Base-by-base conservation (phyloP, 2,329 filamentous ascomycete genomes). In the Shiraia sp. region DNA sequence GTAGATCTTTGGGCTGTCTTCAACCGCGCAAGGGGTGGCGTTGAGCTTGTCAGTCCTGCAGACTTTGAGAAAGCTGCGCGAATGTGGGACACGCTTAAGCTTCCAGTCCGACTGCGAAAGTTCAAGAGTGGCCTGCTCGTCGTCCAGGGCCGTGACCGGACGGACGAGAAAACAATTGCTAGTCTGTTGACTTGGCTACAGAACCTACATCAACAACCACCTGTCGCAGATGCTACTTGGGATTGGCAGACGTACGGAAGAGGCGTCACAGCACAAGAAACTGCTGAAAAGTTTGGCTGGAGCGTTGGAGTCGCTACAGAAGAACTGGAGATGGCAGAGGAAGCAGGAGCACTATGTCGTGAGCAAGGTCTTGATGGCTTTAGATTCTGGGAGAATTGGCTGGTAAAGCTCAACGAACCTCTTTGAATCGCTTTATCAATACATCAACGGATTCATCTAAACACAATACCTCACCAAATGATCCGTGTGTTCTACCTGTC, bases 251-350 rank as follows among this genome's bases (percentile, higher is more conserved):
- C 75, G 28, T 96, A 90, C 66, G 91, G 93, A 0, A 80, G 85
- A 41, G 90, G 93, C 8, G 85, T 97, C 19, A 96, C 90, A 10
- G 90, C 90, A 2, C 88, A 93, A 63, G 91, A 97, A 62, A 82
- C 84, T 0, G 93, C 93, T 0, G 88, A 95, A 68, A 78, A 83
- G 35, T 99, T 99, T 70, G 89, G 91, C 5, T 99, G 93, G 93
- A 97, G 93, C 65, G 86, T 99, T 6, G 93, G 93, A 7, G 92
- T 99, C 15, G 93, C 93, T 1, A 88, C 87, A 45, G 93, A 97
- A 67, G 93, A 99, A 72, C 77, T 99, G 10, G 88, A 96, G 65
- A 96, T 99, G 92, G 91, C 91, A 0, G 93, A 99, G 69, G 92
- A 97, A 66, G 83, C 81, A 41, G 93, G 93, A 0, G 82, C 84